Evolutionary conservation across 768 basidiomycete species (phyloP).

Genomic region (Rhodotorula diobovata): DNA sequence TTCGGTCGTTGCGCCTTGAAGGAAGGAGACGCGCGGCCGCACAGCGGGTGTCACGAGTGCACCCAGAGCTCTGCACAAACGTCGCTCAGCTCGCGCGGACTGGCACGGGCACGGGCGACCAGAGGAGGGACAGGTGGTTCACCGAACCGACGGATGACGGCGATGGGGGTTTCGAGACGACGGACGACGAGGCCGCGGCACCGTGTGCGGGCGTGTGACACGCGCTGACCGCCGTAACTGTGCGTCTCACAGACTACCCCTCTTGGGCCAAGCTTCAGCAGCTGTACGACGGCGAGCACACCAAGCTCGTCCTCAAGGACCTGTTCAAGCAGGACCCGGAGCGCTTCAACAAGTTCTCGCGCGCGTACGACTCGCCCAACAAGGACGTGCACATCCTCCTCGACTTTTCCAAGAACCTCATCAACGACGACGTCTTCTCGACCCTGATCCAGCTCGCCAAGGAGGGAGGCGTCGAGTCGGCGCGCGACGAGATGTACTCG

Average conservation of each 20-base stretch:
- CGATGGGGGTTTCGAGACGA: too few relatives aligned
- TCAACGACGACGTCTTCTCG: slow-evolving; percentile 76
- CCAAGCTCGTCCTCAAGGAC: slow-evolving; percentile 77
- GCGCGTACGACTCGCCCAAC: slow-evolving; percentile 61
- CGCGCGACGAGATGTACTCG: slow-evolving; percentile 86
- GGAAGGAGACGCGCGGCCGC: background rate
- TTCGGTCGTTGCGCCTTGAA: background rate
- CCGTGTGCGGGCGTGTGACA: too few relatives aligned
- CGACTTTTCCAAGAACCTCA: slow-evolving; percentile 95
- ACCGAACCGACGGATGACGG: too few relatives aligned
- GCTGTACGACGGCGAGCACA: slow-evolving; percentile 67
- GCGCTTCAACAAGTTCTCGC: slow-evolving; percentile 81
- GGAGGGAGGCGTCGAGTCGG: slow-evolving; percentile 78
- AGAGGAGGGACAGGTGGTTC: too few relatives aligned
- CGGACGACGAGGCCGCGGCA: too few relatives aligned
- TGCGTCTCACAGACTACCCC: slow-evolving; percentile 62
- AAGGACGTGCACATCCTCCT: slow-evolving; percentile 71
- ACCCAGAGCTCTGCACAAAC: too few relatives aligned
- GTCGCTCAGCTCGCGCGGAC: too few relatives aligned
- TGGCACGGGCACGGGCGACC: too few relatives aligned
- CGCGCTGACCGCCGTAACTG: background rate
- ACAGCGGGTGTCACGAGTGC: too few relatives aligned
- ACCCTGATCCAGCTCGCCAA: slow-evolving; percentile 72
- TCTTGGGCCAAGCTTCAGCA: slow-evolving; percentile 87
- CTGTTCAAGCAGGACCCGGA: slow-evolving; percentile 83